Evolutionary conservation across 176 grass and related monocot genomes (phyloP).

Genomic region (Eremochloa ophiuroides): DNA sequence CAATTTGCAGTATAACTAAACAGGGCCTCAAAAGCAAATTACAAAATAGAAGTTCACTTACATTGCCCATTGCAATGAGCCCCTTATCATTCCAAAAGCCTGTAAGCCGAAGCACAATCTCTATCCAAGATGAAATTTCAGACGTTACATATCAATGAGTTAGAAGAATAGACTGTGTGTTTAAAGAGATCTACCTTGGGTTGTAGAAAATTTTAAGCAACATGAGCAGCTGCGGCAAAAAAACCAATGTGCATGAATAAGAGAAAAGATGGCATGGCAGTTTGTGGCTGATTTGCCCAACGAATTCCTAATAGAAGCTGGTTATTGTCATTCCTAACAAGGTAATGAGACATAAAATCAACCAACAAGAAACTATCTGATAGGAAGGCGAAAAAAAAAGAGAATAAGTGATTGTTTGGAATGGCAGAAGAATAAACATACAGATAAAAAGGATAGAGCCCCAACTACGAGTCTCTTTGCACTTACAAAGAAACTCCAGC

Average conservation of each 20-base stretch:
- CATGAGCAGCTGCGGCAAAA: slow-evolving; percentile 96
- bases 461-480: slow-evolving; percentile 94
- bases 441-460: slow-evolving; percentile 98
- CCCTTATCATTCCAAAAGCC: too few species aligned
- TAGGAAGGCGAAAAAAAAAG: neutral
- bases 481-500: slow-evolving; percentile 98
- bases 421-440: slow-evolving; percentile 22
- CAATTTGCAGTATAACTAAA: too few species aligned
- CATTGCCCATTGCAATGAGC: too few species aligned
- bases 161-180: too few species aligned
- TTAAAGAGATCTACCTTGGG: too few species aligned
- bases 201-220: slow-evolving; percentile 99
- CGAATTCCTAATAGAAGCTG: slow-evolving; percentile 93
- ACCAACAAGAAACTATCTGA: neutral
- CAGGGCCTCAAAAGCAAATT: too few species aligned
- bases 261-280: slow-evolving; percentile 96
- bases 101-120: too few species aligned
- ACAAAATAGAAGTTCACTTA: too few species aligned
- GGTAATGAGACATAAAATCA: slow-evolving; percentile 7
- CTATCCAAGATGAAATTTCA: too few species aligned
- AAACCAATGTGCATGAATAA: slow-evolving; percentile 98
- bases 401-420: neutral
- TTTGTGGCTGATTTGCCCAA: slow-evolving; percentile 82
- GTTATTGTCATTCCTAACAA: slow-evolving; percentile 88
- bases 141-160: too few species aligned